Conservation (phyloP, 768 basidiomycete genomes). For the Suillus luteus region DNA sequence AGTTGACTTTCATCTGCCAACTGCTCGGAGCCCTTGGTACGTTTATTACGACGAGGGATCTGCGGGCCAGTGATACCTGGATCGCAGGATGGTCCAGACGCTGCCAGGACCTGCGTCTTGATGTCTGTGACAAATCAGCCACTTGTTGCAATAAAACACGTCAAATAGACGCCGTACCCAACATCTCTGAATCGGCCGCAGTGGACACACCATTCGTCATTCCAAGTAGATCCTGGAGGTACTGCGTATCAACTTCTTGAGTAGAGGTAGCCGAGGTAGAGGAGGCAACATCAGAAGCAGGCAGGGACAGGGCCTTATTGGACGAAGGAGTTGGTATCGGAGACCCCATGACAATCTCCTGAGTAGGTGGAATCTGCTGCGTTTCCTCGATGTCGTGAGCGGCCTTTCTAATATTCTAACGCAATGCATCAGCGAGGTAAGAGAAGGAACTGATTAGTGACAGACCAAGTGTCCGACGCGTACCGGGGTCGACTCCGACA, state of each 20-base stretch:
- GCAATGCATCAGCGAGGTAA: conserved; percentile 5
- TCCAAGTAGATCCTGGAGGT: conserved; percentile 35
- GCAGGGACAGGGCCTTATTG: conserved; percentile 22
- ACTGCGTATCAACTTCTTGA: conserved; percentile 41
- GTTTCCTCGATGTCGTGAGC: conserved; percentile 49
- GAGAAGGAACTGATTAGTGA: not conserved
- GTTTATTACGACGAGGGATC: conserved; percentile 5
- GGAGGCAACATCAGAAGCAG: conserved; percentile 28
- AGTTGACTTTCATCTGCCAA: conserved; percentile 42
- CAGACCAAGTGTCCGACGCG: conserved; percentile 60
- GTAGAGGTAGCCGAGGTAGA: conserved; percentile 25
- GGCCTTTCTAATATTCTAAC: conserved; percentile 19
- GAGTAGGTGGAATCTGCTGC: conserved; percentile 44
- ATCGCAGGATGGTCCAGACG: conserved; percentile 16
- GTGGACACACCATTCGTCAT: conserved; percentile 13
- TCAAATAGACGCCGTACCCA: conserved; percentile 36
- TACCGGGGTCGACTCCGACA: conserved; percentile 51
- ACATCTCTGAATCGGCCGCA: conserved; percentile 46
- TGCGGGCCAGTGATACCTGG: not conserved
- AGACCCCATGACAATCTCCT: conserved; percentile 29
- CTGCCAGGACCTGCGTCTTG: conserved; percentile 33
- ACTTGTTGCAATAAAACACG: not conserved
- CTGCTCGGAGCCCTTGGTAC: conserved; percentile 16
- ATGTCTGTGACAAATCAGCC: conserved; percentile 26
- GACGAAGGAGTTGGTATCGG: conserved; percentile 23